A percentile compares a stretch with the other conserved stretches of the same genome.
These are phyloP conservation scores for Talaromyces sp. DNA, from an alignment of 2,329 filamentous ascomycete species.

Conservation along the genomic window DNA sequence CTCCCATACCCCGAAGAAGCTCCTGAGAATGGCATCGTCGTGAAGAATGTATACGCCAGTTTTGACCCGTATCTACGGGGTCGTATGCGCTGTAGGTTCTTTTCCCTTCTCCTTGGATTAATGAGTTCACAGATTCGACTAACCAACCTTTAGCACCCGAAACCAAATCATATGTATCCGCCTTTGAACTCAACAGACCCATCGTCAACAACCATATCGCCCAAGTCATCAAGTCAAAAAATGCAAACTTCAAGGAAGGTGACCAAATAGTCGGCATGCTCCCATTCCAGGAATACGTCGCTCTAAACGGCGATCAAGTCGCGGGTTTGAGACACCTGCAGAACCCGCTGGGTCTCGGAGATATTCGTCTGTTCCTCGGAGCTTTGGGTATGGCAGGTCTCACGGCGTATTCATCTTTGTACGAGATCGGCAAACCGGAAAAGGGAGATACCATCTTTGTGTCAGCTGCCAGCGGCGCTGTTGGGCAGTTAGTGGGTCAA, in stretches of 20 bases:
- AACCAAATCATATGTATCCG: slow-evolving; percentile 61
- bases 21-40: slow-evolving; percentile 60
- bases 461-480: slow-evolving; percentile 71
- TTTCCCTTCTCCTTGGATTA: background rate
- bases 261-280: slow-evolving; percentile 58
- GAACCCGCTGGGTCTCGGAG: slow-evolving; percentile 55
- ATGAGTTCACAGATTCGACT: background rate
- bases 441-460: slow-evolving; percentile 79
- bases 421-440: slow-evolving; percentile 69
- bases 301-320: slow-evolving; percentile 45
- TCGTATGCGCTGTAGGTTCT: slow-evolving; percentile 57
- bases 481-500: slow-evolving; percentile 78
- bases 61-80: slow-evolving; percentile 83
- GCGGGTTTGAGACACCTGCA: slow-evolving; percentile 51
- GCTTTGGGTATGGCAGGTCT: slow-evolving; percentile 73
- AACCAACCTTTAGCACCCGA: slow-evolving; percentile 31
- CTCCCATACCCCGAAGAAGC: slow-evolving; percentile 29
- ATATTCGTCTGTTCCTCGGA: slow-evolving; percentile 61
- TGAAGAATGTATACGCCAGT: slow-evolving; percentile 67
- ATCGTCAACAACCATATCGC: slow-evolving; percentile 61
- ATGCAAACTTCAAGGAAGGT: slow-evolving; percentile 57
- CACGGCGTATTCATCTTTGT: slow-evolving; percentile 69
- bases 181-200: slow-evolving; percentile 58
- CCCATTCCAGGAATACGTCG: slow-evolving; percentile 65
- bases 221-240: slow-evolving; percentile 66